Evolutionary conservation across 768 basidiomycete species (phyloP), one percentile per base, ranked within the genome.

Genomic region (Macrolepiota albuminosa): DNA sequence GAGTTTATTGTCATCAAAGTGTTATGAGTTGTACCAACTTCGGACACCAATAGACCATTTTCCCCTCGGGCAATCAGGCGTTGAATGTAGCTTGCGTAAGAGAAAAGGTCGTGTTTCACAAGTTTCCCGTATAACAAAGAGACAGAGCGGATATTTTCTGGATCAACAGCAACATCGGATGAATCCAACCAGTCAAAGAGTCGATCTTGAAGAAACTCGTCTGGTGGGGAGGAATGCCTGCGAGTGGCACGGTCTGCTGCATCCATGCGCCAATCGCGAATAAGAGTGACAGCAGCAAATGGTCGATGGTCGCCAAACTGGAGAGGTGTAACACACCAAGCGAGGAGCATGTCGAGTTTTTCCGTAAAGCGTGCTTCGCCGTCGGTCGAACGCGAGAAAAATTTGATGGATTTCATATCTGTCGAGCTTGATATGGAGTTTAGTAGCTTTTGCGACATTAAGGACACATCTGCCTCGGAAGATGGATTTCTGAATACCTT

Each of bases 231-330:
- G n/a, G 79, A 73, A 57, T 87, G 84, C 16, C 87, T 80, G 34
- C 87, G 79, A 56, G 80, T 78, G 7, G 88, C 86, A 21, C 86
- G 82, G 61, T 85, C 84, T 58, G 80, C 81, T 33, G 82, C 81
- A 60, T 78, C 82, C 55, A 83, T 81, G 39, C 84, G 78, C 81
- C 88, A 89, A 36, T 78, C 76, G 3, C 75, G 77, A 54, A 93
- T 82, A 43, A 93, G 77, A 21, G 87, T 87, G 8, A 83, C 85
- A 2, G 87, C 89, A 33, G 85, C 90, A 66, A 87, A 88, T 1
- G 88, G 84, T 37, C 91, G 79, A 64, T 93, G 92, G 47, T 91
- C 87, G 10, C 92, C 91, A 61, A 87, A 92, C 71, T 93, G 92
- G 18, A 89, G 75, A 3, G 86, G 83, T 0, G 91, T 90, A 31